These are phyloP conservation scores for Sonneratia alba DNA, from an alignment of 345 rosid species.

Conservation along the genomic window DNA sequence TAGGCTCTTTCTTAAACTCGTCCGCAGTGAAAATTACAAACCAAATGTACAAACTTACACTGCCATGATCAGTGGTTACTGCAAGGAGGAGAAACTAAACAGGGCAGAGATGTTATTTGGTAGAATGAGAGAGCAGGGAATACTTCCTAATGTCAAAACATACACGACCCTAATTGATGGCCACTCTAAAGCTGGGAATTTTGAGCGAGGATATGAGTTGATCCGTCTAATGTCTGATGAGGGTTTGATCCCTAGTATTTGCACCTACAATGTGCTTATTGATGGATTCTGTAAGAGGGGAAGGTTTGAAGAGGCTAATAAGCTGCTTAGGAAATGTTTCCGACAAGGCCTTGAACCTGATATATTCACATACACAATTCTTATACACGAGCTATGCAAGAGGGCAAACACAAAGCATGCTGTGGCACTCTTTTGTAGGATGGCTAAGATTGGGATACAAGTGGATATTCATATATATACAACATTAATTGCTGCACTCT, in stretches of 20 bases:
- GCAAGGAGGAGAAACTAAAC: constrained; percentile 68
- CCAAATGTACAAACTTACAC: constrained; percentile 75
- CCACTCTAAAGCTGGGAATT: constrained; percentile 60
- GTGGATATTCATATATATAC: constrained; percentile 62
- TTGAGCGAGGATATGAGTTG: constrained; percentile 59
- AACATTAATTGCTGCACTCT: constrained; percentile 54
- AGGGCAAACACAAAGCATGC: constrained; percentile 35
- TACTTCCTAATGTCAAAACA: constrained; percentile 58
- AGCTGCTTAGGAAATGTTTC: constrained; percentile 42
- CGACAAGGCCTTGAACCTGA: constrained; percentile 51
- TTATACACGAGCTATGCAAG: constrained; percentile 66
- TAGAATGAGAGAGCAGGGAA: constrained; percentile 81
- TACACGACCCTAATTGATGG: constrained; percentile 67
- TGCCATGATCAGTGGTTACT: constrained; percentile 75
- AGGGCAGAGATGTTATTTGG: constrained; percentile 76
- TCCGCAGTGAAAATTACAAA: constrained; percentile 64
- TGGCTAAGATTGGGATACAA: constrained; percentile 49
- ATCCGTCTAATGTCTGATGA: constrained; percentile 58
- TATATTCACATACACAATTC: constrained; percentile 71
- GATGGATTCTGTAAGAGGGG: constrained; percentile 61
- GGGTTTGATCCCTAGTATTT: constrained; percentile 56
- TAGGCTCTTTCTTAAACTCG: constrained; percentile 75
- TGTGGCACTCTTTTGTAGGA: constrained; percentile 46
- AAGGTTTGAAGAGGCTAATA: constrained; percentile 51
- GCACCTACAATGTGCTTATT: constrained; percentile 47